These are phyloP conservation scores for Xylaria sp. DNA, from an alignment of 2,329 filamentous ascomycete genomes.

Conservation along the genomic window DNA sequence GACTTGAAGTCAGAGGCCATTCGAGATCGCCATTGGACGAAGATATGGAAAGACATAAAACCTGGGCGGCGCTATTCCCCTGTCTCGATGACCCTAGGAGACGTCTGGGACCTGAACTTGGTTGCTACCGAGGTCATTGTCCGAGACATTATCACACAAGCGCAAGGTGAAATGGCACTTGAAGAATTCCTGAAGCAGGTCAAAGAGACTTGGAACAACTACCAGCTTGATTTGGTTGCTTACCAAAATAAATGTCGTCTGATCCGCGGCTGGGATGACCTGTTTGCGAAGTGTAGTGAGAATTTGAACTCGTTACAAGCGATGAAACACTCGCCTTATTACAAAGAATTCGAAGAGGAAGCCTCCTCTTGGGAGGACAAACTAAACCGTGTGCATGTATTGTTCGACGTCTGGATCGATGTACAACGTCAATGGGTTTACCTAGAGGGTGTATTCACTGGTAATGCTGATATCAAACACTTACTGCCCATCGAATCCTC, in stretches of 20 bases:
- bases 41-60: constrained; percentile 95
- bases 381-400: constrained; percentile 93
- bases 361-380: constrained; percentile 98
- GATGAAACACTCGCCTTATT: constrained; percentile 99
- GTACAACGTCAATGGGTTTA: constrained; percentile 99
- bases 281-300: constrained; percentile 98
- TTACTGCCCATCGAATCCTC: constrained; percentile 95
- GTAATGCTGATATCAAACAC: constrained; percentile 99
- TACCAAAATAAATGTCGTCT: constrained; percentile 99
- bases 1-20: constrained; percentile 98
- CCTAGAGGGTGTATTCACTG: constrained; percentile 97
- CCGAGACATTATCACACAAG: constrained; percentile 92
- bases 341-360: constrained; percentile 99
- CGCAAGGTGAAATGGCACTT: constrained; percentile 96
- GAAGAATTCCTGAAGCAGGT: constrained; percentile 98
- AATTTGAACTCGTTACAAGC: constrained; percentile 97
- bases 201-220: constrained; percentile 95
- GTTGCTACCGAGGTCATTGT: constrained; percentile 88
- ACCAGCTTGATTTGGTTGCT: constrained; percentile 91
- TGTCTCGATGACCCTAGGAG: constrained; percentile 94
- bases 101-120: constrained; percentile 97
- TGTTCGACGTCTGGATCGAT: constrained; percentile 99
- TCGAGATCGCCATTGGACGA: constrained; percentile 94
- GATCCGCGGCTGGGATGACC: constrained; percentile 96
- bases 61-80: constrained; percentile 94